Evolutionary conservation across 2,329 filamentous ascomycete genomes (phyloP).

Genomic region (Didymella pinodella): DNA sequence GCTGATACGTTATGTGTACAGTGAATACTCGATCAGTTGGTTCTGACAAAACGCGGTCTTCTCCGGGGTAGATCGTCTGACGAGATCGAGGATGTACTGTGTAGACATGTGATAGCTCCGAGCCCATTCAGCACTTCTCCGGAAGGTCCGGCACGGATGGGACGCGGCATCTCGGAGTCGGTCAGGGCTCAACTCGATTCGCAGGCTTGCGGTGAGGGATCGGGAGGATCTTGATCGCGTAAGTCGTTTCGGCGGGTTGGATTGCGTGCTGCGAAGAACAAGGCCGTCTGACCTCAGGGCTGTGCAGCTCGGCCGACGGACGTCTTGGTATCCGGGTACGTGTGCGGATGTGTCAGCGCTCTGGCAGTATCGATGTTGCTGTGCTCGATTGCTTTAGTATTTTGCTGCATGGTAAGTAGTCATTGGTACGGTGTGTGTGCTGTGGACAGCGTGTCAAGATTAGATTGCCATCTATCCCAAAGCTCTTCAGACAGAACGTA

Average conservation of each 20-base stretch:
- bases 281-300: not conserved
- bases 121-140: not conserved
- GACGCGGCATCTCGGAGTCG: not conserved
- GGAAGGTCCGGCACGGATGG: not conserved
- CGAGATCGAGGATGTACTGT: too few relatives aligned
- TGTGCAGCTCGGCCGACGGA: not conserved
- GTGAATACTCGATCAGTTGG: too few relatives aligned
- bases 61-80: too few relatives aligned
- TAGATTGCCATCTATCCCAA: slow-evolving; percentile 14
- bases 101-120: not conserved
- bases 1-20: too few relatives aligned
- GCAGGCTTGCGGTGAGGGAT: not conserved
- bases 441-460: not conserved
- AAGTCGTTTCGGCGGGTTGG: not conserved
- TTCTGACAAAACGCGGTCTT: too few relatives aligned
- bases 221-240: not conserved
- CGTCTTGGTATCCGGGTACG: not conserved
- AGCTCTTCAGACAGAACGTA: not conserved
- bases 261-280: not conserved
- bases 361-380: accelerated
- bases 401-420: not conserved
- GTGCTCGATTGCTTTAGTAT: not conserved
- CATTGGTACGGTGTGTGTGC: not conserved
- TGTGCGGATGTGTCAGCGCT: not conserved
- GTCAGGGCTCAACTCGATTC: not conserved